Conservation (phyloP, 805 yeast species). For the Candida ulmi region DNA sequence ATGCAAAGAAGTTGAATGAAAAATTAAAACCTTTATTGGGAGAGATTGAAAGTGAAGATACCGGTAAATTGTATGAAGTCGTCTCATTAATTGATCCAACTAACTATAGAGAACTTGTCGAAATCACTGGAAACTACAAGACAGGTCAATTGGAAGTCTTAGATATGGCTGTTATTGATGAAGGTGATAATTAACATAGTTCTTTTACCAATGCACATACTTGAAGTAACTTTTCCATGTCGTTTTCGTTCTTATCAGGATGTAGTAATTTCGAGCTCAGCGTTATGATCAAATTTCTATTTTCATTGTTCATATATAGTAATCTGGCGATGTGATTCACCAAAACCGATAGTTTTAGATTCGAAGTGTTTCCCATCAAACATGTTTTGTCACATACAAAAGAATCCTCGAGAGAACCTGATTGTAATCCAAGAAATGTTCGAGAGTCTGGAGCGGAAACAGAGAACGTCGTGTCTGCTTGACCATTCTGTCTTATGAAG, state of each 20-base stretch:
- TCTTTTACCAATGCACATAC: constrained; percentile 12
- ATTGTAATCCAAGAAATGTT: constrained; percentile 6
- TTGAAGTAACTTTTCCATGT: constrained; percentile 12
- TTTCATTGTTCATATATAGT: constrained; percentile 12
- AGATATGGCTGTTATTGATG: constrained; percentile 83
- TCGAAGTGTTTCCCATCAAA: constrained; percentile 15
- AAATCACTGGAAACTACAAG: constrained; percentile 42
- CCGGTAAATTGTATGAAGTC: constrained; percentile 45
- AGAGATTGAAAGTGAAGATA: constrained; percentile 36
- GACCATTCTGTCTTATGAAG: constrained; percentile 36
- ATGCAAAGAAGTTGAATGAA: constrained; percentile 39
- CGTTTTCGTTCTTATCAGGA: constrained; percentile 2
- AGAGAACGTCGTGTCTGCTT: constrained; percentile 24
- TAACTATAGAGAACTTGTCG: constrained; percentile 65
- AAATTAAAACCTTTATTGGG: constrained; percentile 37
- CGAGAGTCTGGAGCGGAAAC: constrained; percentile 19
- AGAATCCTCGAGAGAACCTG: constrained; percentile 30
- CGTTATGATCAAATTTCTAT: constrained; percentile 17
- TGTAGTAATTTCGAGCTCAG: constrained; percentile 21
- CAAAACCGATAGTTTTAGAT: constrained; percentile 13
- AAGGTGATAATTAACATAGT: constrained; percentile 30
- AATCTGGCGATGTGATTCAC: constrained; percentile 20
- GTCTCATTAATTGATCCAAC: constrained; percentile 82
- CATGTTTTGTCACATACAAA: constrained; percentile 30
- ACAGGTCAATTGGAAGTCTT: constrained; percentile 75